Evolutionary conservation across 352 stramenopile species (phyloP).

Genomic region (Thraustochytrium sp.): DNA sequence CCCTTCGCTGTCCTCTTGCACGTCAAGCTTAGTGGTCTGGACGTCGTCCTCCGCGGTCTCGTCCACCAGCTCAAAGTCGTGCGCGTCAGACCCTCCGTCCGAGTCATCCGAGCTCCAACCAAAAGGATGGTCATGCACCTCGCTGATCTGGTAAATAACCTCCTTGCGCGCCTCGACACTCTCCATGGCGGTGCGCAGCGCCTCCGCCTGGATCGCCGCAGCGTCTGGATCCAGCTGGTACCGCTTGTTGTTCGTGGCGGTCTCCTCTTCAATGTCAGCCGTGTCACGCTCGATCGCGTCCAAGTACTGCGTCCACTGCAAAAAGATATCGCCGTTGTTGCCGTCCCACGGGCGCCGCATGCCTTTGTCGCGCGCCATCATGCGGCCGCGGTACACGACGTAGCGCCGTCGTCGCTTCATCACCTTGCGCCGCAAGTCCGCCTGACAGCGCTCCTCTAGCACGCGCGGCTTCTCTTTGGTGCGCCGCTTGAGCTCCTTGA

Average conservation of each 20-base stretch:
- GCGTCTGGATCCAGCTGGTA: constrained; percentile 6
- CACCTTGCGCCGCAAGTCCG: neutral
- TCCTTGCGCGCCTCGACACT: neutral
- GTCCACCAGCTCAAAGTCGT: constrained; percentile 17
- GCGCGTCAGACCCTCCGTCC: neutral
- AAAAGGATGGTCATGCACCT: constrained; percentile 11
- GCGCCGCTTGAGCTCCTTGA: neutral
- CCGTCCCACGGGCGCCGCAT: constrained; percentile 37
- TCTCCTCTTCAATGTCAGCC: constrained; percentile 35
- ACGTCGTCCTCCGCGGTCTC: neutral
- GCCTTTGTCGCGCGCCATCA: neutral
- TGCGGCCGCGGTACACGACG: constrained; percentile 14
- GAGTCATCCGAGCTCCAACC: constrained; percentile 41
- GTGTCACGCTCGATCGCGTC: constrained; percentile 28
- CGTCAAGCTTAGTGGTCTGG: neutral
- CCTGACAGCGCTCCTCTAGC: neutral
- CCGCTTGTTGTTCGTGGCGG: constrained; percentile 15
- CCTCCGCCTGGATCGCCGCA: neutral
- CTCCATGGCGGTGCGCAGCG: neutral
- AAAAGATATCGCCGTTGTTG: constrained; percentile 16
- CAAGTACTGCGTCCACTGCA: constrained; percentile 28
- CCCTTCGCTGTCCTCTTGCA: neutral
- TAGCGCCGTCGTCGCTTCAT: neutral
- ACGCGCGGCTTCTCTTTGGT: neutral
- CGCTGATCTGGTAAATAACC: neutral